phyloP scores from a whole-genome alignment of 495 filamentous ascomycete genomes.

The Peziza echinospora region DNA sequence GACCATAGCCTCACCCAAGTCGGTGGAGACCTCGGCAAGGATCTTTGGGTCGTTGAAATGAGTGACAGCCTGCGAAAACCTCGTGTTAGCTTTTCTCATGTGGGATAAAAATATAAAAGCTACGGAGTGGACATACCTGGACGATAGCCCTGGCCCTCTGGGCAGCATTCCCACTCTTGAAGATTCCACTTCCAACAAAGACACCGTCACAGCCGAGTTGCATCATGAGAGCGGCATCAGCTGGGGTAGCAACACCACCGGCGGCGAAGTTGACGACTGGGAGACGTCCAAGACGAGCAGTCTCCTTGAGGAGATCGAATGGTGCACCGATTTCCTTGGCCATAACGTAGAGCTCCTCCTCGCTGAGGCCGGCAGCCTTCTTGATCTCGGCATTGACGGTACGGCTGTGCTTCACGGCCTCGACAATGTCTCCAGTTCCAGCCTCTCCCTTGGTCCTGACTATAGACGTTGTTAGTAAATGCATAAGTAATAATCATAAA shows the following conservation, averaged over 20 bases:
- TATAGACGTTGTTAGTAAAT: slow-evolving; percentile 1
- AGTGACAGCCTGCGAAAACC: slow-evolving; percentile 72
- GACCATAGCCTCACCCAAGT: slow-evolving; percentile 88
- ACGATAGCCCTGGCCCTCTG: slow-evolving; percentile 86
- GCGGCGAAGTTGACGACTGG: slow-evolving; percentile 98
- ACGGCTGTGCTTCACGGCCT: slow-evolving; percentile 90
- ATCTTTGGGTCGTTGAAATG: slow-evolving; percentile 74
- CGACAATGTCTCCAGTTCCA: slow-evolving; percentile 92
- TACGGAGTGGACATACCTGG: background rate
- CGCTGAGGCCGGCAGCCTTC: slow-evolving; percentile 40
- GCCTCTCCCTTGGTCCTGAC: slow-evolving; percentile 94
- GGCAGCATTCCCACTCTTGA: slow-evolving; percentile 77
- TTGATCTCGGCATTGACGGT: slow-evolving; percentile 70
- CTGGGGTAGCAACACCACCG: slow-evolving; percentile 88
- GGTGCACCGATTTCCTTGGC: slow-evolving; percentile 66
- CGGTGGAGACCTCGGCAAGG: slow-evolving; percentile 65
- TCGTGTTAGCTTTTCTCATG: no score
- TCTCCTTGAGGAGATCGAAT: slow-evolving; percentile 59
- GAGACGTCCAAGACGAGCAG: slow-evolving; percentile 64
- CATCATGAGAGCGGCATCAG: slow-evolving; percentile 98
- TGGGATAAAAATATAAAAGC: no score
- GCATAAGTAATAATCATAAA: background rate
- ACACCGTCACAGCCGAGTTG: slow-evolving; percentile 95
- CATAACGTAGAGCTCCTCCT: slow-evolving; percentile 46
- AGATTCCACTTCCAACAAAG: slow-evolving; percentile 91